Conservation (phyloP, 768 basidiomycete species). For the Gymnopilus junonius region DNA sequence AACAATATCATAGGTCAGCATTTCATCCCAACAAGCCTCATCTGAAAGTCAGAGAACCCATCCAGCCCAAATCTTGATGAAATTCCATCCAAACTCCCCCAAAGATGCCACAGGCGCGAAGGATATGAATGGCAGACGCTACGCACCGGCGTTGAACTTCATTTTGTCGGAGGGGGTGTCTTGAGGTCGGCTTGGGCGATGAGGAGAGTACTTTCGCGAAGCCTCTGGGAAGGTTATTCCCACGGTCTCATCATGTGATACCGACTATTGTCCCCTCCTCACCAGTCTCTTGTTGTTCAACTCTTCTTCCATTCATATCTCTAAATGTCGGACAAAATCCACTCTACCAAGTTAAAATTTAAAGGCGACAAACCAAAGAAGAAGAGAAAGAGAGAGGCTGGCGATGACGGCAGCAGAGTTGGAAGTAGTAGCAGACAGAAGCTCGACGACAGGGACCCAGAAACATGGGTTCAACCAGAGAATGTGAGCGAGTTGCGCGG, state of each 20-base stretch:
- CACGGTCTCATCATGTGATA: conserved; percentile 46
- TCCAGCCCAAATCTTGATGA: conserved; percentile 53
- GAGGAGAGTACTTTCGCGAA: conserved; percentile 39
- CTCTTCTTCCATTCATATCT: neutral
- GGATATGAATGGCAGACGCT: conserved; percentile 26
- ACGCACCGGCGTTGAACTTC: conserved; percentile 87
- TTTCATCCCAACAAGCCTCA: conserved; percentile 35
- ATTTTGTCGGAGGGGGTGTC: conserved; percentile 53
- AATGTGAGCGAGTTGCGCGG: conserved; percentile 77
- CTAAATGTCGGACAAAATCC: conserved; percentile 50
- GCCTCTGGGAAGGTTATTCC: conserved; percentile 31
- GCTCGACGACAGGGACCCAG: conserved; percentile 66
- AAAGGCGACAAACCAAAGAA: conserved; percentile 88
- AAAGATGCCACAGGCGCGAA: conserved; percentile 25
- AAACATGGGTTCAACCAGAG: conserved; percentile 82
- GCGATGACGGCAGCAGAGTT: conserved; percentile 49
- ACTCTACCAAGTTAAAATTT: conserved; percentile 81
- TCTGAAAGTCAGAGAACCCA: conserved; percentile 45
- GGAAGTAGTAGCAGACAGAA: conserved; percentile 52
- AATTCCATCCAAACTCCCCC: conserved; percentile 30
- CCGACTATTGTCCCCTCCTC: conserved; percentile 19
- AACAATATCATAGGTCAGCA: conserved; percentile 34
- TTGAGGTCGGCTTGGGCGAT: conserved; percentile 65
- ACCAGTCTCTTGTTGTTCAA: neutral
- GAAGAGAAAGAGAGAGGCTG: conserved; percentile 75